Evolutionary conservation across 306 rosid genomes (phyloP).

Genomic region (Argentina anserina): DNA sequence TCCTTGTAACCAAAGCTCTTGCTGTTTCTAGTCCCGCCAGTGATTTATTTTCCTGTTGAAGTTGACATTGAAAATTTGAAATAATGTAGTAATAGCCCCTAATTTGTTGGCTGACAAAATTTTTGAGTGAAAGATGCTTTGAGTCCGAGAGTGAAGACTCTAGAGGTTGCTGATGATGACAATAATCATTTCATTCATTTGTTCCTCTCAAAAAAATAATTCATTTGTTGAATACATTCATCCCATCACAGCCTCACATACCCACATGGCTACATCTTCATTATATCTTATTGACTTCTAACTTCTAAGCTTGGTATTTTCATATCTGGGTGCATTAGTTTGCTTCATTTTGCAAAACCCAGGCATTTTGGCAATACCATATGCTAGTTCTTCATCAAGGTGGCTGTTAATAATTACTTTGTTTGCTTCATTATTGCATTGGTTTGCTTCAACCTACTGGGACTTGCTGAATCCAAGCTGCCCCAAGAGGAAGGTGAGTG

Average conservation of each 20-base stretch:
- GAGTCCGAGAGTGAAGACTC: neutral
- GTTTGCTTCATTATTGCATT: constrained; percentile 27
- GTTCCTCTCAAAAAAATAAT: too few relatives aligned
- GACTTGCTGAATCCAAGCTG: constrained; percentile 43
- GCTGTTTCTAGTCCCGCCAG: too few relatives aligned
- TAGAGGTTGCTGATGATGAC: neutral
- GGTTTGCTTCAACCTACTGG: constrained; percentile 38
- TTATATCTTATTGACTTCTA: neutral
- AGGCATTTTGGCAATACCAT: neutral
- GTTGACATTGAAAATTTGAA: too few relatives aligned
- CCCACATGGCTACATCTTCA: neutral
- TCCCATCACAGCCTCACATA: neutral
- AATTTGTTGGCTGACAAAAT: too few relatives aligned
- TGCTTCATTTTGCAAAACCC: neutral
- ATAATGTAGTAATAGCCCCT: too few relatives aligned
- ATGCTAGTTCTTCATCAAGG: constrained; percentile 30
- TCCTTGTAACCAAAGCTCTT: too few relatives aligned
- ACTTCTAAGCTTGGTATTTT: neutral
- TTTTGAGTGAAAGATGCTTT: neutral
- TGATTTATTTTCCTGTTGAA: too few relatives aligned
- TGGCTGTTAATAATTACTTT: constrained; percentile 25
- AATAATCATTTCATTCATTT: too few relatives aligned
- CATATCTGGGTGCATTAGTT: neutral
- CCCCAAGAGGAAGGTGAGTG: constrained; percentile 60
- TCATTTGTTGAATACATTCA: neutral